Base-by-base conservation (phyloP, 352 stramenopile genomes). In the Globisporangium iwayamae region DNA sequence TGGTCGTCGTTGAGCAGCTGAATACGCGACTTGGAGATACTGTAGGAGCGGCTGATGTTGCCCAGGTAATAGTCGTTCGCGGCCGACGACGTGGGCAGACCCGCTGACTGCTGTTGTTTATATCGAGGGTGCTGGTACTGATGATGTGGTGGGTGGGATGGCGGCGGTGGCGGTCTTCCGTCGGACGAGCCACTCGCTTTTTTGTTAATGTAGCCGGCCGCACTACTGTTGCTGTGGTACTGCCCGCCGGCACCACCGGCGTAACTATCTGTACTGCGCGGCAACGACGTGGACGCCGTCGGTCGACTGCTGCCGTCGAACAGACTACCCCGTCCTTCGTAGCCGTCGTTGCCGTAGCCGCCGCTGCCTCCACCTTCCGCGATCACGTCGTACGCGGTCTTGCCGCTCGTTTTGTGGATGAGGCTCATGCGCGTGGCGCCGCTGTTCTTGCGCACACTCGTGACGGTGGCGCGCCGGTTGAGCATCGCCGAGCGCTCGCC, bases 1-100 rank as follows among this genome's bases (percentile, higher is more conserved):
- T 66, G 57, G 32, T 70, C 64, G 43, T 70, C 64, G 36, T 70
- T 65, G 41, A 70, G 45, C 41, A 70, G 43, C 52, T 70, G 57
- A 36, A 70, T 59, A 43, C 64, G 64, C 41, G 64, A 65, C 64
- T 70, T 70, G 57, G 64, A 65, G 53, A 70, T 56, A 30, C 39
- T 62, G 36, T 70, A 66, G 32, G 30, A 59, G 16, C 57, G 56
- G 14, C 20, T 52, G 50, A 66, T 70, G 57, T 63, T 68, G 38
- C 36, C 36, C 56, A 64, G 10, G 48, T 68, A 68, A 39, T 68
- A 68, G 55, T 68, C 63, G 56, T 63, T 68, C 18, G 55, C 63
- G n/a, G 28, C 32, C 13, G 41, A 58, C 4, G 56, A 46, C 45
- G 43, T 25, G 8, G 30, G 14, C 13, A n/a, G 9, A 4, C 7